A percentile compares a stretch with the other conserved stretches of the same genome.
Evolutionary conservation across 2,329 filamentous ascomycete species (phyloP).

Genomic region (Cordyceps javanica): DNA sequence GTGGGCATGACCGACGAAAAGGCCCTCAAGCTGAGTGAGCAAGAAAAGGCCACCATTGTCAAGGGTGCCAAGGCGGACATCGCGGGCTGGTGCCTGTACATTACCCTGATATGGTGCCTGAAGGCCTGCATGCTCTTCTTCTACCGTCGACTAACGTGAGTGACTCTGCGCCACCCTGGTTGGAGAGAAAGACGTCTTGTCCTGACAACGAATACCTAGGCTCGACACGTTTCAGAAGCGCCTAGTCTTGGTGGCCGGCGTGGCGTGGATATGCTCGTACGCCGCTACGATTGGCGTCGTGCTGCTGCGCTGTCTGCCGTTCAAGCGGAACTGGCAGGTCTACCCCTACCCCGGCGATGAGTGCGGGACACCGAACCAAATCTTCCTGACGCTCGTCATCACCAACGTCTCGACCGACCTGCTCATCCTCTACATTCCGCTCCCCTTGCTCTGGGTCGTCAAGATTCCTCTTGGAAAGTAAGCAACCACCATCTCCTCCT

Average conservation of each 20-base stretch:
- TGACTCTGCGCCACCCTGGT: neutral
- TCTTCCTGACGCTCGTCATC: constrained; percentile 19
- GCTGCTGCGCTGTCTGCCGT: constrained; percentile 18
- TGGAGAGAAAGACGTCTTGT: neutral
- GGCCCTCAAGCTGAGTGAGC: constrained; percentile 13
- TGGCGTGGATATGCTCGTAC: constrained; percentile 15
- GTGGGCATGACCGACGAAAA: constrained; percentile 19
- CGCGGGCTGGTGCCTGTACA: constrained; percentile 31
- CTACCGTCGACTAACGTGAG: constrained; percentile 32
- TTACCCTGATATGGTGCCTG: constrained; percentile 32
- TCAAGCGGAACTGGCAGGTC: constrained; percentile 22
- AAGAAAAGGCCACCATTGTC: constrained; percentile 15
- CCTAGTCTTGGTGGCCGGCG: constrained; percentile 17
- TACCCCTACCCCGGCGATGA: constrained; percentile 21
- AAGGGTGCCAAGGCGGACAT: constrained; percentile 18
- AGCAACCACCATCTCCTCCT: neutral
- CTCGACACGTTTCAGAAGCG: constrained; percentile 18
- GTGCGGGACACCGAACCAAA: constrained; percentile 17
- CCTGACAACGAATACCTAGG: neutral
- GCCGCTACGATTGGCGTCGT: constrained; percentile 19
- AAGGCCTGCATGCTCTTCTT: constrained; percentile 34
- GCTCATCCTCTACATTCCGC: constrained; percentile 19
- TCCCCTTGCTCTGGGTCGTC: constrained; percentile 20
- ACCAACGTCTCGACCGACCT: constrained; percentile 22
- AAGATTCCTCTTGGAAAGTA: constrained; percentile 18